Percentiles rank a stretch among this genome's conserved stretches.
Evolutionary conservation across 495 filamentous ascomycete species (phyloP).

Genomic region (Glutinoglossum americanum): DNA sequence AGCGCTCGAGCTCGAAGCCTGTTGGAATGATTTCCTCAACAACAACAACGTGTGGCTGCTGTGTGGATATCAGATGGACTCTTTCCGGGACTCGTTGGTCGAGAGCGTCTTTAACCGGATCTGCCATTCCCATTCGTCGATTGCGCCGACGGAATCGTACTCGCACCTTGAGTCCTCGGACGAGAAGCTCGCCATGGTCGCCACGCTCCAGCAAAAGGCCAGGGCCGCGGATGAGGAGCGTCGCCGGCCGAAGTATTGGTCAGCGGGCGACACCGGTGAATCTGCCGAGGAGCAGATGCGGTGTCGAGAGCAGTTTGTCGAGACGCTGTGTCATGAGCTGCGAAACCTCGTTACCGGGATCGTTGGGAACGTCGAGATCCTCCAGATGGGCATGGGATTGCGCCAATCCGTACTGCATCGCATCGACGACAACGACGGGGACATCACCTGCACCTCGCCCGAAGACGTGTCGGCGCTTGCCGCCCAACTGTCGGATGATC

Average conservation of each 20-base stretch:
- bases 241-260: background rate
- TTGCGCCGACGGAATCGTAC: conserved; percentile 13
- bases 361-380: background rate
- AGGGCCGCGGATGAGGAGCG: background rate
- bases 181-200: background rate
- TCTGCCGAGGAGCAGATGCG: background rate
- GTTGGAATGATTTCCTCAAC: conserved; percentile 14
- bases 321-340: conserved; percentile 77
- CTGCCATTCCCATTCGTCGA: conserved; percentile 12
- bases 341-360: conserved; percentile 68
- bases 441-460: conserved; percentile 34
- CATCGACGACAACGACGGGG: background rate
- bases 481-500: conserved; percentile 29
- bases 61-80: conserved; percentile 16
- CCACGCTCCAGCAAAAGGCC: background rate
- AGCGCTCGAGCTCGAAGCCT: conserved; percentile 13
- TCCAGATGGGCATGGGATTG: background rate
- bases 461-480: conserved; percentile 27
- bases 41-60: conserved; percentile 12
- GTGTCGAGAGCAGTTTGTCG: conserved; percentile 68
- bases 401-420: background rate
- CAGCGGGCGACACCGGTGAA: background rate
- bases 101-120: conserved; percentile 16
- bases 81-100: conserved; percentile 13
- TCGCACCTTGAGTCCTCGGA: conserved; percentile 2